These are phyloP conservation scores for Xylaria grammica DNA, from an alignment of 495 filamentous ascomycete genomes.

Conservation along the genomic window DNA sequence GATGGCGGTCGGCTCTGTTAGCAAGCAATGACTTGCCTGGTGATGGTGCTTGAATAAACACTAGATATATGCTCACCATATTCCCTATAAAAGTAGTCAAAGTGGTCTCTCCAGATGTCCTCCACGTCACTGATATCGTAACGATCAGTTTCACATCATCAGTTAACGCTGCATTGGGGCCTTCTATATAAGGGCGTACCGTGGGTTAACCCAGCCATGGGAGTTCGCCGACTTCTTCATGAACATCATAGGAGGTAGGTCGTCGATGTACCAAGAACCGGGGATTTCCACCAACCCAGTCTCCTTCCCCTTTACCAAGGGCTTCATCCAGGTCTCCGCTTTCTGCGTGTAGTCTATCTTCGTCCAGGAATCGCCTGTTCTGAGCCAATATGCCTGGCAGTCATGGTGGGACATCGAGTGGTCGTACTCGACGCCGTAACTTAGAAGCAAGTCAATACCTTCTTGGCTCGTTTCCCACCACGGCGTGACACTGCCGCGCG, in stretches of 20 bases:
- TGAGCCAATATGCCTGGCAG: conserved; percentile 57
- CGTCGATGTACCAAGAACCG: conserved; percentile 58
- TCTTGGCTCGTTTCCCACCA: conserved; percentile 73
- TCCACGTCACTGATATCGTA: conserved; percentile 53
- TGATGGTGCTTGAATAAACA: not conserved
- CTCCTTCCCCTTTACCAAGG: conserved; percentile 43
- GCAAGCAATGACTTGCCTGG: not conserved
- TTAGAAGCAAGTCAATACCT: conserved; percentile 67
- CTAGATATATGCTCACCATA: conserved; percentile 30
- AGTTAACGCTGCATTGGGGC: not conserved
- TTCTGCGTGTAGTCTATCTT: conserved; percentile 53
- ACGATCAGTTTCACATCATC: not conserved
- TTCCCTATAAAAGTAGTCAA: conserved; percentile 62
- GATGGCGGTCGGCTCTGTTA: not conserved
- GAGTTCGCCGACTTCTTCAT: conserved; percentile 53
- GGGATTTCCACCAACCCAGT: conserved; percentile 59
- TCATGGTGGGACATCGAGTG: conserved; percentile 48
- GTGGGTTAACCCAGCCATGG: conserved; percentile 60
- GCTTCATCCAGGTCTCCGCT: conserved; percentile 57
- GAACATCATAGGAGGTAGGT: conserved; percentile 60
- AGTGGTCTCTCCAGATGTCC: conserved; percentile 60
- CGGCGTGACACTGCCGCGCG: conserved; percentile 68
- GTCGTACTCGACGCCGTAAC: conserved; percentile 66
- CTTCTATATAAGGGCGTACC: conserved; percentile 42
- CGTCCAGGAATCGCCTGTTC: conserved; percentile 45